Percentiles rank a stretch among this genome's conserved stretches.
Evolutionary conservation across 2,329 filamentous ascomycete species (phyloP).

Genomic region (Fusarium fracticaudum): DNA sequence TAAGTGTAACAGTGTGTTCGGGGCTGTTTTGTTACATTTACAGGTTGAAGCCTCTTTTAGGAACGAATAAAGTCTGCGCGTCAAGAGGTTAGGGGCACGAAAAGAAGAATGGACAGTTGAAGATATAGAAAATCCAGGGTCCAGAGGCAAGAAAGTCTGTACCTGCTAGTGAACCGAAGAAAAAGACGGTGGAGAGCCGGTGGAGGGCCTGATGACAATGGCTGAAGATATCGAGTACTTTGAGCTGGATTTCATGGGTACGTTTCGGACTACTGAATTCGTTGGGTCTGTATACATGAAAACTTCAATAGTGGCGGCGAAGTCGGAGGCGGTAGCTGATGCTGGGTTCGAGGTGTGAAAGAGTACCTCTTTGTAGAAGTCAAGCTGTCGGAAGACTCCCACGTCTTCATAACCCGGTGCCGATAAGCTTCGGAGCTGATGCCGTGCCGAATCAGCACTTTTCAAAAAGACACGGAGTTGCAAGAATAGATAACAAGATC

Average conservation of each 20-base stretch:
- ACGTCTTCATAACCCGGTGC: slow-evolving; percentile 12
- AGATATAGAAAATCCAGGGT: slow-evolving; percentile 22
- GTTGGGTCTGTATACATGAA: slow-evolving; percentile 32
- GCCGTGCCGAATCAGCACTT: slow-evolving; percentile 1
- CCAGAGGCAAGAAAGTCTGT: slow-evolving; percentile 28
- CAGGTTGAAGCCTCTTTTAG: slow-evolving; percentile 23
- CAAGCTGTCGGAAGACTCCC: not conserved
- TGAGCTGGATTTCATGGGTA: slow-evolving; percentile 21
- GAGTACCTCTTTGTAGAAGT: slow-evolving; percentile 17
- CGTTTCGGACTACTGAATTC: slow-evolving; percentile 25
- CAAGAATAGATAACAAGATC: slow-evolving; percentile 6
- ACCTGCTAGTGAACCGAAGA: slow-evolving; percentile 36
- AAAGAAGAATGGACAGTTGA: slow-evolving; percentile 19
- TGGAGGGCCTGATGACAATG: slow-evolving; percentile 35
- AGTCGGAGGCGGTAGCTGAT: slow-evolving; percentile 20
- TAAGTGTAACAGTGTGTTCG: slow-evolving; percentile 41
- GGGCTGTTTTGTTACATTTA: slow-evolving; percentile 19
- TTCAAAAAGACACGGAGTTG: not conserved
- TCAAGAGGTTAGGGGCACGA: slow-evolving; percentile 31
- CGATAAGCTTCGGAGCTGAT: slow-evolving; percentile 27
- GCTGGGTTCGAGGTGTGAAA: slow-evolving; percentile 1
- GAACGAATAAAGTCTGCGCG: slow-evolving; percentile 35
- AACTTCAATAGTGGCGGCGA: slow-evolving; percentile 27
- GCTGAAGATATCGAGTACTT: slow-evolving; percentile 33
- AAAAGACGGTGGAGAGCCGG: slow-evolving; percentile 42